These are phyloP conservation scores for Aspergillus haitiensis DNA, from an alignment of 495 filamentous ascomycete species.

Conservation along the genomic window DNA sequence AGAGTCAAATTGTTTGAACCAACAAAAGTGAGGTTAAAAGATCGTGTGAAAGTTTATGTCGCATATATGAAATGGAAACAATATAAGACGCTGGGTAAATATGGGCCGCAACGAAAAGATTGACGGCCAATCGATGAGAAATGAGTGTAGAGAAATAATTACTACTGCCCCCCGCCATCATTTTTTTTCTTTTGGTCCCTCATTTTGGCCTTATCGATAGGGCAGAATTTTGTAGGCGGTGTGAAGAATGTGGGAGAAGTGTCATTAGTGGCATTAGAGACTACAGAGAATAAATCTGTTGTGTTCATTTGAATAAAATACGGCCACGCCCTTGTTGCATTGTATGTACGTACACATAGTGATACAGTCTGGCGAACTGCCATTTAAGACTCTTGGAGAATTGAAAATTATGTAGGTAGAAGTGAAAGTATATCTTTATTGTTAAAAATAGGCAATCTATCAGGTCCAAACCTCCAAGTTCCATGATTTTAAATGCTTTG, in stretches of 20 bases:
- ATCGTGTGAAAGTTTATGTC: neutral
- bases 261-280: constrained; percentile 9
- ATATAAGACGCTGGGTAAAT: constrained; percentile 6
- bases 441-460: neutral
- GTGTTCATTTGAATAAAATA: neutral
- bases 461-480: neutral
- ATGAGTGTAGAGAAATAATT: constrained; percentile 10
- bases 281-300: neutral
- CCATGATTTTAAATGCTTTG: neutral
- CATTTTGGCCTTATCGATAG: constrained; percentile 24
- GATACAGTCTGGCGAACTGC: too few relatives aligned
- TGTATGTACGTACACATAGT: too few relatives aligned
- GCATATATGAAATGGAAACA: neutral
- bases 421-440: too few relatives aligned
- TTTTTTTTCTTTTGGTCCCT: constrained; percentile 17
- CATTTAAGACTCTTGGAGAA: too few relatives aligned
- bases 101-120: neutral
- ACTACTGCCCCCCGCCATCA: constrained; percentile 15
- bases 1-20: constrained; percentile 4
- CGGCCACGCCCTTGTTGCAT: constrained; percentile 14
- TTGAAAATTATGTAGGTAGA: too few relatives aligned
- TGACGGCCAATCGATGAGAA: neutral
- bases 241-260: constrained; percentile 1
- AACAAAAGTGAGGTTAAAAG: neutral
- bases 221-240: constrained; percentile 15